phyloP scores from a whole-genome alignment of 768 basidiomycete genomes.

The Paxillus involutus region DNA sequence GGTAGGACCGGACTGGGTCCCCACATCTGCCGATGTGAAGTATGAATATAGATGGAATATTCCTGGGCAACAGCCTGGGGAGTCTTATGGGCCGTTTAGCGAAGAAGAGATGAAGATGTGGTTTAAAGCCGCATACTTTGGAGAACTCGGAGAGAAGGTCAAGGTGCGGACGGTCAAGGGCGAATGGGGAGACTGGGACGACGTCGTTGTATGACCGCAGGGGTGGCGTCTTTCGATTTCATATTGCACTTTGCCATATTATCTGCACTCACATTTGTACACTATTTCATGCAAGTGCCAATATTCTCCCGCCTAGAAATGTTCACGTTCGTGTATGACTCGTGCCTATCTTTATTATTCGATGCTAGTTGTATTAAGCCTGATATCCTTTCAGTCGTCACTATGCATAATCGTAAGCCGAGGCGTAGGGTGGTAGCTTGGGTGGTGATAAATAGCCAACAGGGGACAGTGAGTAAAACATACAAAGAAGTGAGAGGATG shows the following conservation, averaged over 20 bases:
- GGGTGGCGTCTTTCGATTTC: background rate
- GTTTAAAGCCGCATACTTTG: conserved; percentile 83
- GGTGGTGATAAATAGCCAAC: conserved; percentile 23
- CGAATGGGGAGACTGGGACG: conserved; percentile 76
- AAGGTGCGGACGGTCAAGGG: conserved; percentile 64
- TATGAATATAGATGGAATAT: conserved; percentile 85
- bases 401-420: conserved; percentile 9
- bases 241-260: background rate
- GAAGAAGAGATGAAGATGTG: conserved; percentile 81
- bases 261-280: conserved; percentile 12
- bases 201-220: conserved; percentile 48
- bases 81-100: conserved; percentile 76
- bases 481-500: conserved; percentile 16
- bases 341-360: conserved; percentile 1
- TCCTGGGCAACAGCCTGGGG: conserved; percentile 46
- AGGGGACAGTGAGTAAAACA: conserved; percentile 19
- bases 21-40: conserved; percentile 71
- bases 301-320: background rate
- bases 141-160: conserved; percentile 73
- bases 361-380: conserved; percentile 16
- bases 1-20: conserved; percentile 68
- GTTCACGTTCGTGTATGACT: background rate
- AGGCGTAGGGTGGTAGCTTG: conserved; percentile 7
- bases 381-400: conserved; percentile 15
- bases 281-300: conserved; percentile 6